Base-by-base conservation (phyloP, 2,329 filamentous ascomycete genomes). In the Epichloe amarillans region DNA sequence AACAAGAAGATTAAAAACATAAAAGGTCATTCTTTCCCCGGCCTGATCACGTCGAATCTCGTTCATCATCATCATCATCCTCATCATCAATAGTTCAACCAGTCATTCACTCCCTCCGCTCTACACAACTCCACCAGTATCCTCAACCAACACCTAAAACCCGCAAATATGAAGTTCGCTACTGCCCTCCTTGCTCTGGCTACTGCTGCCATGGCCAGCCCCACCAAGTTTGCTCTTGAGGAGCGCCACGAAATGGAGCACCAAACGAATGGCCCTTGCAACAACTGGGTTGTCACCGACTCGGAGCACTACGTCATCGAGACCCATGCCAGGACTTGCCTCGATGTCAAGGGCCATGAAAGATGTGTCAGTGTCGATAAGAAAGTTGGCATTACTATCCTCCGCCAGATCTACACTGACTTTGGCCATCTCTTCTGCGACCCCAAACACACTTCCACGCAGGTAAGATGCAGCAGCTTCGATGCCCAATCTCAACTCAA, bases 141-240 rank as follows among this genome's bases (percentile, higher is more conserved):
- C 33, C 36, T 23, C 23, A 23, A 17, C 21, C 38, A 41, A 7
- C 17, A 7, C 17, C 33, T 15, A 23, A 3, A 37, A 30, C 17
- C 17, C 43, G 42, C 43, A 4, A 42, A 35, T 11, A 50, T 50
- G 49, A 50, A 50, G 43, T 50, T 46, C 43, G 43, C 43, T 30
- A 41, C 37, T 30, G 49, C 43, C 36, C 36, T 46, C 37, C 11
- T 50, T 15, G 42, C 49, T 36, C 17, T 50, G 3, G 49, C 43
- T 26, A 42, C 49, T 17, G 49, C 49, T 12, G 49, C 43, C 49
- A 33, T 50, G 19, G 37, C 49, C 49, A 44, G 15, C 43, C 49
- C 49, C 15, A 36, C 17, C 43, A 35, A 23, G 5, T 5, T 23
- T 19, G 17, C 23, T 21, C 7, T 21, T 11, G 21, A 49, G 12